A percentile compares a stretch with the other conserved stretches of the same genome.
phyloP scores from a whole-genome alignment of 371 early-diverging fungal species.

The Coemansia sp. region DNA sequence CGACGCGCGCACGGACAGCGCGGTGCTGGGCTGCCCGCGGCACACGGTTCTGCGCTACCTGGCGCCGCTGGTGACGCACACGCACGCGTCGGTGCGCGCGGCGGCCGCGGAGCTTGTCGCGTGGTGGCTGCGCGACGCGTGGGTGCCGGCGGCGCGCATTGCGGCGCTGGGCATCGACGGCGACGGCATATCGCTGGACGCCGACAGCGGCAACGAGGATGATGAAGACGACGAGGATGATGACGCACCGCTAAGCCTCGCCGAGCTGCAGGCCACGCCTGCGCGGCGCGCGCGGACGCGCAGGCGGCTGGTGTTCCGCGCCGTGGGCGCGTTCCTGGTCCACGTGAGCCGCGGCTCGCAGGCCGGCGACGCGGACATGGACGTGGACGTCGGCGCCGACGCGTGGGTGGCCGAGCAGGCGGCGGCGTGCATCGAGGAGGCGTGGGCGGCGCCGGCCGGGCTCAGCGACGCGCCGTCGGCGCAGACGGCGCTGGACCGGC shows the following conservation, averaged over 20 bases:
- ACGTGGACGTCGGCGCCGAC: not conserved
- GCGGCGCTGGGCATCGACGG: constrained; percentile 57
- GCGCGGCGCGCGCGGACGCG: constrained; percentile 15
- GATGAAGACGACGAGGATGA: constrained; percentile 21
- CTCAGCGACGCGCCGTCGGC: constrained; percentile 9
- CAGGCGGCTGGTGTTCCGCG: constrained; percentile 28
- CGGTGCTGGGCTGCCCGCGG: constrained; percentile 26
- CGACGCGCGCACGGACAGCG: constrained; percentile 2
- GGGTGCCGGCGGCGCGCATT: constrained; percentile 65
- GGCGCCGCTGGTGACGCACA: constrained; percentile 48
- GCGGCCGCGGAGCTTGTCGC: constrained; percentile 49
- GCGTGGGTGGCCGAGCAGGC: constrained; percentile 39
- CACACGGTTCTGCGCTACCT: constrained; percentile 40
- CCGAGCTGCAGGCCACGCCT: constrained; percentile 8
- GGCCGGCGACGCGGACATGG: not conserved
- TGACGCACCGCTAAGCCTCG: not conserved
- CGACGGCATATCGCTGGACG: constrained; percentile 24
- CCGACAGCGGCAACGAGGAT: constrained; percentile 13
- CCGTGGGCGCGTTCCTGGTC: constrained; percentile 34
- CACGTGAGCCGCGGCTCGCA: constrained; percentile 9
- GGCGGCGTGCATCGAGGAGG: constrained; percentile 36
- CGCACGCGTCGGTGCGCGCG: constrained; percentile 43
- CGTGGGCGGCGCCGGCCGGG: constrained; percentile 30
- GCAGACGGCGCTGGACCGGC: constrained; percentile 24
- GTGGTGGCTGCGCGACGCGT: constrained; percentile 56